phyloP scores from a whole-genome alignment of 169 alveolate genomes.

The Pseudocohnilembus persalinus region DNA sequence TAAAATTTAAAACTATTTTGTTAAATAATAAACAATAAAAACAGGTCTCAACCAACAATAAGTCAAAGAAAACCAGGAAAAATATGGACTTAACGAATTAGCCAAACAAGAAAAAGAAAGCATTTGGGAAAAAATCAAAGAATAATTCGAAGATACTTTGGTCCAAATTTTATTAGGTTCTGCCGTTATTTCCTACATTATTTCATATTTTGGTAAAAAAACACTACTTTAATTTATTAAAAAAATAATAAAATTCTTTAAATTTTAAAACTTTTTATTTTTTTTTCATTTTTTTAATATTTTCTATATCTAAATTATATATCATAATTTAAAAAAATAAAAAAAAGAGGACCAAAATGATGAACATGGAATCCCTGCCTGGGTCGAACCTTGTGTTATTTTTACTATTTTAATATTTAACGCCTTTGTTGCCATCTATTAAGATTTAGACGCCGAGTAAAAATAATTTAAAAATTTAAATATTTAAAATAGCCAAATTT shows the following conservation, averaged over 20 bases:
- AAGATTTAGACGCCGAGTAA: slow-evolving; percentile 98
- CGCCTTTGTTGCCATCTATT: slow-evolving; percentile 98
- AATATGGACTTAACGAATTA: slow-evolving; percentile 88
- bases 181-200: slow-evolving; percentile 93
- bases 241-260: neutral
- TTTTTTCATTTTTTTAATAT: neutral
- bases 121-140: slow-evolving; percentile 87
- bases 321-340: neutral
- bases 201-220: slow-evolving; percentile 79
- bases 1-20: neutral
- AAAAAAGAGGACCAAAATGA: slow-evolving; percentile 84
- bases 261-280: neutral
- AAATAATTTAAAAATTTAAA: slow-evolving; percentile 83
- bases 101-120: slow-evolving; percentile 91
- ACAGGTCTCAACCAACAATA: slow-evolving; percentile 88
- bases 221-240: neutral
- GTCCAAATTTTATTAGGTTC: slow-evolving; percentile 96
- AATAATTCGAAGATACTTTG: slow-evolving; percentile 94
- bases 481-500: neutral
- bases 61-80: slow-evolving; percentile 79
- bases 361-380: slow-evolving; percentile 94
- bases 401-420: slow-evolving; percentile 92
- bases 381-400: slow-evolving; percentile 97
- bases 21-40: too few relatives aligned
- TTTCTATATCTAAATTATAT: too few relatives aligned